A percentile compares a stretch with the other conserved stretches of the same genome.
Evolutionary conservation across 2,329 filamentous ascomycete species (phyloP).

Genomic region (Didymella sp.): DNA sequence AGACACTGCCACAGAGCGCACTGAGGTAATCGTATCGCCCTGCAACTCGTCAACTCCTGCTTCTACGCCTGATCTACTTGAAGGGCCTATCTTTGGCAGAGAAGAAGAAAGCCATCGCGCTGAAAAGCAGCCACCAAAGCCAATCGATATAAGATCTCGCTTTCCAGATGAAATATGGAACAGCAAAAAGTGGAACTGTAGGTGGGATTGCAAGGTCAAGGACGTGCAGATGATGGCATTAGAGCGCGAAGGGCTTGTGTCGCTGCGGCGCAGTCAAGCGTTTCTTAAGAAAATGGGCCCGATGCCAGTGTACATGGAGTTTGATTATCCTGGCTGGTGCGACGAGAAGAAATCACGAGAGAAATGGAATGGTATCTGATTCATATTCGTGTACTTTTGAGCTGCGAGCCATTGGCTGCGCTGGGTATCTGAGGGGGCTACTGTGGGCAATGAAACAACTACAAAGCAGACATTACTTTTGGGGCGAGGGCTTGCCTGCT

Average conservation of each 20-base stretch:
- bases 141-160: neutral
- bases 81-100: neutral
- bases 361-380: neutral
- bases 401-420: slow-evolving; percentile 3
- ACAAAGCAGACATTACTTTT: slow-evolving; percentile 8
- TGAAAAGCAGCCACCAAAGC: neutral
- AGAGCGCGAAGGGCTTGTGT: neutral
- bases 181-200: neutral
- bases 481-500: slow-evolving; percentile 4
- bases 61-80: neutral
- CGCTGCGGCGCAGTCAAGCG: neutral
- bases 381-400: slow-evolving; percentile 7
- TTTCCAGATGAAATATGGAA: neutral
- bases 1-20: neutral
- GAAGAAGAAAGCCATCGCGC: neutral
- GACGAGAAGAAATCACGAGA: neutral
- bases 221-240: neutral
- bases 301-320: neutral
- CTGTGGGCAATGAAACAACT: neutral
- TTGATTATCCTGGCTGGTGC: neutral
- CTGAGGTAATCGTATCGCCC: neutral
- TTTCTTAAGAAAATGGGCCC: neutral
- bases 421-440: slow-evolving; percentile 11
- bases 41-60: neutral
- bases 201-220: neutral